Base-by-base conservation (phyloP, 2,329 filamentous ascomycete genomes). In the Fusarium irregulare region DNA sequence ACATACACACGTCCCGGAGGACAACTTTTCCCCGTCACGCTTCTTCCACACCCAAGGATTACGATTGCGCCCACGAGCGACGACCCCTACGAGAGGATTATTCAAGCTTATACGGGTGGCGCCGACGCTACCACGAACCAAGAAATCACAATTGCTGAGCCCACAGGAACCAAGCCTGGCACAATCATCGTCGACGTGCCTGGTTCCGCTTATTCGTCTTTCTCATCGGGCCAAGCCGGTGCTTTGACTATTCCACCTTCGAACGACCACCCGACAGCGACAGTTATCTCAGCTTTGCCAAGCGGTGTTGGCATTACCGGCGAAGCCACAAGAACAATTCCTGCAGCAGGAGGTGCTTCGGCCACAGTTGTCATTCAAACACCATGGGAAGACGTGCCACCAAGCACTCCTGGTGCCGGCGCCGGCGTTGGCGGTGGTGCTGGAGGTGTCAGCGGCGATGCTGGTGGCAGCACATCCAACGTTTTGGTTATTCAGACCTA, bases 341-440 rank as follows among this genome's bases (percentile, higher is more conserved):
- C 58, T 16, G 67, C 67, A 7, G 28, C 40, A 8, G 67, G 63
- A 51, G 64, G 66, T 12, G 47, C 51, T 28, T 68, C 67, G 11
- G 67, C 67, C 16, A 70, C 67, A 25, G 55, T 71, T n/a, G 56
- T 70, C 6, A 70, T 70, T 7, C 67, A 70, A n/a, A 70, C 67
- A 12, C 63, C 63, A 20, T 71, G 67, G 67, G 63, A 55, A 10
- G 67, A 71, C 7, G 53, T 70, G 21, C 63, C 67, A n/a, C 60
- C 60, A 46, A 65, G 55, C 32, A 65, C 62, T 40, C 44, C 61
- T 30, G 62, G 45, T 25, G 45, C 28, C 25, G 50, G 37, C 18
- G 56, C 21, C 25, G 45, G 9, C 20, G 27, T 16, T 27, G 41
- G 44, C 23, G 25, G 37, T n/a, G 49, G 28, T 8, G 32, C 25